Evolutionary conservation across 2,329 filamentous ascomycete genomes (phyloP).

Genomic region (Alternaria novae-zelandiae): DNA sequence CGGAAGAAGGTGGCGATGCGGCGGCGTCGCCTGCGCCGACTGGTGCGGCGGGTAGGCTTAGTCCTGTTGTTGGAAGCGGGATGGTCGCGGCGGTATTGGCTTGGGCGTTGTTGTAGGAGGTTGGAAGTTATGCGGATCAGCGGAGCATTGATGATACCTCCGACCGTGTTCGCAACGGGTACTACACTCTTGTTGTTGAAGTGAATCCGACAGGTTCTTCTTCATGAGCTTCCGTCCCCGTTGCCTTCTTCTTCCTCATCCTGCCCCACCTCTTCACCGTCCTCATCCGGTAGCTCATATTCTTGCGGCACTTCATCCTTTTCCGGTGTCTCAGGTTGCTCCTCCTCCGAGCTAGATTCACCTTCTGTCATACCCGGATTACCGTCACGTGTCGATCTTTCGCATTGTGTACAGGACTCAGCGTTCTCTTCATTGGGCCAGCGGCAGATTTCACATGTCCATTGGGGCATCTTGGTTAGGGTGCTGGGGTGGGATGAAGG

Average conservation of each 20-base stretch:
- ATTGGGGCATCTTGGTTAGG: not conserved
- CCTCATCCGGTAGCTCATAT: not conserved
- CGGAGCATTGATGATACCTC: not conserved
- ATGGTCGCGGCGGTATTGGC: conserved; percentile 27
- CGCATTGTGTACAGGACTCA: not conserved
- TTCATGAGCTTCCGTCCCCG: not conserved
- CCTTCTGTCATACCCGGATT: not conserved
- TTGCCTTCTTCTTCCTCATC: not conserved
- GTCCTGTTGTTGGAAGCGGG: conserved; percentile 22
- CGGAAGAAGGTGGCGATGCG: not conserved
- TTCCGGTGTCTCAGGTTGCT: not conserved
- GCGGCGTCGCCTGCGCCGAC: not conserved
- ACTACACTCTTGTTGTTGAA: not conserved
- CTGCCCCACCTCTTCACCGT: not conserved
- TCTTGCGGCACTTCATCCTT: not conserved
- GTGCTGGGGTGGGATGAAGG: not conserved
- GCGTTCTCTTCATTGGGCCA: not conserved
- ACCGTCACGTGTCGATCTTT: not conserved
- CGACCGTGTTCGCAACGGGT: not conserved
- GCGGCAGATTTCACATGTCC: not conserved
- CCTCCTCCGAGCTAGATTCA: not conserved
- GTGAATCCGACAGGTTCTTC: not conserved
- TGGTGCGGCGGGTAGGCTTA: conserved; percentile 21
- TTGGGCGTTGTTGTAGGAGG: conserved; percentile 18
- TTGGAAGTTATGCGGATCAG: too few species aligned